Conservation (phyloP, 805 yeast genomes). For the Komagataella populi region DNA sequence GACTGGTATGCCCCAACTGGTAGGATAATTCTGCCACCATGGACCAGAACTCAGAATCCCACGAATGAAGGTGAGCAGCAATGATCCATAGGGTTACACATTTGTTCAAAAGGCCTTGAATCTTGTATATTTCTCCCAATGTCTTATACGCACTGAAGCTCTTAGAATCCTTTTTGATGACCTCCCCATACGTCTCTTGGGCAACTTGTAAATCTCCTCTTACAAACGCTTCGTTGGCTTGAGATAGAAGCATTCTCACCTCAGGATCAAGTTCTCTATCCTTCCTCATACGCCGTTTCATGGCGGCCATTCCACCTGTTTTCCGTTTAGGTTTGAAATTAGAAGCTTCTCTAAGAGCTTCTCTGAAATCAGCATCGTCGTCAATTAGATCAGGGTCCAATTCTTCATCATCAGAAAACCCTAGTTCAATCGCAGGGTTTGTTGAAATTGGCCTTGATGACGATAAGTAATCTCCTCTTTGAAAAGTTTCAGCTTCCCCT, state of each 20-base stretch:
- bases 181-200: constrained; percentile 45
- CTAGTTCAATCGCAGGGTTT: constrained; percentile 2
- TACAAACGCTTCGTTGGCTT: constrained; percentile 76
- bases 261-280: constrained; percentile 54
- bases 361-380: constrained; percentile 36
- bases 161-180: constrained; percentile 63
- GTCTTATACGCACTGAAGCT: constrained; percentile 80
- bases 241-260: constrained; percentile 47
- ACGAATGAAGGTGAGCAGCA: constrained; percentile 66
- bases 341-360: constrained; percentile 55
- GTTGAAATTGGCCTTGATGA: not conserved
- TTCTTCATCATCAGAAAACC: constrained; percentile 7
- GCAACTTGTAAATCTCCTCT: constrained; percentile 47
- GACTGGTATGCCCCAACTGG: constrained; percentile 54
- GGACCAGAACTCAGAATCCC: constrained; percentile 70
- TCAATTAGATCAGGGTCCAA: constrained; percentile 18
- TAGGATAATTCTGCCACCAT: constrained; percentile 57
- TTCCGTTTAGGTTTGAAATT: constrained; percentile 39
- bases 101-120: constrained; percentile 52
- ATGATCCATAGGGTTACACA: constrained; percentile 73
- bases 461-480: not conserved
- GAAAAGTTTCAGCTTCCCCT: not conserved
- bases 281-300: constrained; percentile 24
- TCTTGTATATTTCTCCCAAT: constrained; percentile 68
- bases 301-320: constrained; percentile 21